Conservation (phyloP, 139 green algal genomes). For the Chlorella vulgaris region DNA sequence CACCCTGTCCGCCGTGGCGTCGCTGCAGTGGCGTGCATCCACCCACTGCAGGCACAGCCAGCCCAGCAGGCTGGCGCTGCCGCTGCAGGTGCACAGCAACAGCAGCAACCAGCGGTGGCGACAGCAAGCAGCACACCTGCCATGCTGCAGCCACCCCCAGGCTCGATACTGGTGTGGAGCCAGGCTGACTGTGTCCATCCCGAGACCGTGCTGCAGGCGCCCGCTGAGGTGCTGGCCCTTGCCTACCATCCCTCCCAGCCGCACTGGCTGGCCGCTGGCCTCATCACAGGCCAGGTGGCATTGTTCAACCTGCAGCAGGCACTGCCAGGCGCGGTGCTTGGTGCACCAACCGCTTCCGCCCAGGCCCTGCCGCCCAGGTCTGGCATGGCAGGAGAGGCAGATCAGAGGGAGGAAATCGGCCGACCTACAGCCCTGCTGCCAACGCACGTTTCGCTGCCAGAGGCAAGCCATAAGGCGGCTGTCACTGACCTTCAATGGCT, state of each 20-base stretch:
- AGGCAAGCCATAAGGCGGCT: conserved; percentile 65
- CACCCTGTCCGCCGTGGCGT: conserved; percentile 47
- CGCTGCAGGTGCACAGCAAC: no score
- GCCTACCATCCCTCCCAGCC: conserved; percentile 79
- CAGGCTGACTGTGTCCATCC: conserved; percentile 85
- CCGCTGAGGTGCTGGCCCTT: conserved; percentile 76
- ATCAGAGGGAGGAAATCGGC: neutral
- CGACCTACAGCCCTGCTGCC: neutral
- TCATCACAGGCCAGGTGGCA: conserved; percentile 77
- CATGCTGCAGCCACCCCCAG: conserved; percentile 35
- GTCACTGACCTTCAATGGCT: conserved; percentile 85
- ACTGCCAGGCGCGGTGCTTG: neutral
- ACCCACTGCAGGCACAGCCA: conserved; percentile 31
- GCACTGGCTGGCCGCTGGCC: conserved; percentile 70
- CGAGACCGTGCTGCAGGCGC: conserved; percentile 79
- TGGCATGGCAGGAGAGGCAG: no score
- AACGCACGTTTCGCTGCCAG: conserved; percentile 60
- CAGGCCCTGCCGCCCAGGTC: no score
- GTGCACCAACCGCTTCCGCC: neutral
- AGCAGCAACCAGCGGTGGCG: neutral
- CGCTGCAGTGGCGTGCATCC: conserved; percentile 73
- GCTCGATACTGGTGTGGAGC: conserved; percentile 84
- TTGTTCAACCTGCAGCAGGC: conserved; percentile 51
- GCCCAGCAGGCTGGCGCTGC: neutral
- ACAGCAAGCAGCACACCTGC: neutral